Evolutionary conservation across 2,329 filamentous ascomycete species (phyloP).

Genomic region (Dryadomyces quercus-mongolicae): DNA sequence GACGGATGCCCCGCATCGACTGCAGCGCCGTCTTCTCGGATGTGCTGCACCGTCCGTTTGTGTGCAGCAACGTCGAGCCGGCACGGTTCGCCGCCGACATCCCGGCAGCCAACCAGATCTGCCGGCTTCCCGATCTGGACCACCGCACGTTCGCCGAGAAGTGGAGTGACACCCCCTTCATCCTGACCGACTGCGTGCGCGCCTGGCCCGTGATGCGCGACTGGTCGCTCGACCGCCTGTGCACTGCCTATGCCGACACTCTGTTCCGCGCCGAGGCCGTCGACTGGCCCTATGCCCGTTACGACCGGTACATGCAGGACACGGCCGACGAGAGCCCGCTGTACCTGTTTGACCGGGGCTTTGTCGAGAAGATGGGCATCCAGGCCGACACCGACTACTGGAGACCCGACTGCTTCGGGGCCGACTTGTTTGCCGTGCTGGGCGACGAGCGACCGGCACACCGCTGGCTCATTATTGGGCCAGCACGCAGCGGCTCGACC

Average conservation of each 20-base stretch:
- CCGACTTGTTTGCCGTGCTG: constrained; percentile 73
- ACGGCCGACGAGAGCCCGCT: constrained; percentile 78
- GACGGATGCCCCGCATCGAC: constrained; percentile 37
- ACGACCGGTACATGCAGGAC: constrained; percentile 69
- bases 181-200: constrained; percentile 71
- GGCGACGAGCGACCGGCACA: constrained; percentile 71
- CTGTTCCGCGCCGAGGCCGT: constrained; percentile 85
- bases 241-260: constrained; percentile 50
- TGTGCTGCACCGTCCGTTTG: constrained; percentile 77
- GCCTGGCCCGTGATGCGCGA: constrained; percentile 64
- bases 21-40: constrained; percentile 82
- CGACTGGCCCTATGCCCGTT: constrained; percentile 77
- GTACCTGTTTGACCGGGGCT: constrained; percentile 82
- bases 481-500: constrained; percentile 76
- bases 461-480: constrained; percentile 87
- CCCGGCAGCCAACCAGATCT: constrained; percentile 60
- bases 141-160: constrained; percentile 59
- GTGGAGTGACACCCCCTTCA: constrained; percentile 76
- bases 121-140: constrained; percentile 54
- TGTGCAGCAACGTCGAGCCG: constrained; percentile 67
- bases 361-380: constrained; percentile 76
- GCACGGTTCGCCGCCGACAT: constrained; percentile 57
- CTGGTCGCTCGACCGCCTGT: constrained; percentile 62
- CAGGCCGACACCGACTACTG: constrained; percentile 57
- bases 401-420: constrained; percentile 72